Percentiles rank a stretch among this genome's conserved stretches.
These are phyloP conservation scores for apple (Malus domestica) DNA, from an alignment of 306 rosid genomes.

Conservation along the genomic window ASM211411v1 NC_041790.1:35023001-35023500, in stretches of 20 bases:
- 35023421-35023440: too few relatives aligned
- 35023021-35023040: not conserved
- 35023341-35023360: too few relatives aligned
- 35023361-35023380: too few relatives aligned
- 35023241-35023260: conserved; percentile 39
- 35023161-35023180: conserved; percentile 8
- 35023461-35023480: too few relatives aligned
- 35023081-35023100: not conserved
- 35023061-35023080: not conserved
- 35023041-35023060: not conserved
- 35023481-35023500: too few relatives aligned
- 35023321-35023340: conserved; percentile 76
- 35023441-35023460: too few relatives aligned
- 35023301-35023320: conserved; percentile 88
- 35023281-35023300: conserved; percentile 60
- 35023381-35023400: too few relatives aligned
- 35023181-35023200: not conserved
- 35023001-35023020: not conserved
- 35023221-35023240: conserved; percentile 13
- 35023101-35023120: conserved; percentile 20
- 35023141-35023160: conserved; percentile 22
- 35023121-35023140: conserved; percentile 37
- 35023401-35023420: too few relatives aligned
- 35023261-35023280: conserved; percentile 30
- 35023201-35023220: conserved; percentile 17